phyloP scores from a whole-genome alignment of 495 filamentous ascomycete species.

The Penicillium robsamsonii region DNA sequence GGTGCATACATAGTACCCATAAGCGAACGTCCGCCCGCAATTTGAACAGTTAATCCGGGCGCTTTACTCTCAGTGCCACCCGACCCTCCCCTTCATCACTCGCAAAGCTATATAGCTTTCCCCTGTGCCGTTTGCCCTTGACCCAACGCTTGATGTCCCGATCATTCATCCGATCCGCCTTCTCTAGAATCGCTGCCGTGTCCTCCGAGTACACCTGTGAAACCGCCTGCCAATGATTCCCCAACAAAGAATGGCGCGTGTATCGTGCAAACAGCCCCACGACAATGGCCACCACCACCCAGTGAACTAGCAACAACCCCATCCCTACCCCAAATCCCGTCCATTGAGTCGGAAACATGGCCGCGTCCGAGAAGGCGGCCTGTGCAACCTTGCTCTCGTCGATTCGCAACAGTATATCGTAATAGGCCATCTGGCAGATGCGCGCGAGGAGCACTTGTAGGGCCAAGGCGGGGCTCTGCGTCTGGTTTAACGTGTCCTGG shows the following conservation, averaged over 20 bases:
- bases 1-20: too few relatives aligned
- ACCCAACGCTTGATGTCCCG: not conserved
- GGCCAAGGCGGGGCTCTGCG: not conserved
- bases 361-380: not conserved
- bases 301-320: not conserved
- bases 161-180: constrained; percentile 3
- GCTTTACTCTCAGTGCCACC: too few relatives aligned
- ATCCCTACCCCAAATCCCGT: not conserved
- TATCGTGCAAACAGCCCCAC: not conserved
- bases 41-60: too few relatives aligned
- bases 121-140: not conserved
- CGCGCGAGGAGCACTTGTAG: not conserved
- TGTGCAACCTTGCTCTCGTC: not conserved
- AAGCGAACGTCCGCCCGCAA: too few relatives aligned
- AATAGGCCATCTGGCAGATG: not conserved
- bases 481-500: not conserved
- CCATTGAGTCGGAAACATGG: not conserved
- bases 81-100: too few relatives aligned
- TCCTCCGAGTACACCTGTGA: constrained; percentile 8
- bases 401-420: not conserved
- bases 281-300: not conserved
- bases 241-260: constrained; percentile 4
- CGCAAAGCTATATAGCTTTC: too few relatives aligned
- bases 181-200: not conserved
- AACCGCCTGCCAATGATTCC: constrained; percentile 10